phyloP scores from a whole-genome alignment of 148 eudicot species.

The Rhododendron griersonianum region DNA sequence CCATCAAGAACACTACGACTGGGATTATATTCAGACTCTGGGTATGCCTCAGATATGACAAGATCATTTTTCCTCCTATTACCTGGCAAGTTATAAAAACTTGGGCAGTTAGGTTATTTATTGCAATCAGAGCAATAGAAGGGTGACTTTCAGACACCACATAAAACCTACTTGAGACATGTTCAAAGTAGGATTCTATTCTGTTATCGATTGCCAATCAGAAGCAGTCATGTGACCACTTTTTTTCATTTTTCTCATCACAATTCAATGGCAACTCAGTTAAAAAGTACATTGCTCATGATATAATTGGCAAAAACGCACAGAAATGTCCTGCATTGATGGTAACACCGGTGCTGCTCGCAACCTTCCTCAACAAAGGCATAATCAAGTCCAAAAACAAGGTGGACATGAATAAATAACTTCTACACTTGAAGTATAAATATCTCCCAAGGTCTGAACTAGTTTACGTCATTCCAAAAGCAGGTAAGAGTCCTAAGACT shows the following conservation, averaged over 20 bases:
- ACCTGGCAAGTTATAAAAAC: conserved; percentile 30
- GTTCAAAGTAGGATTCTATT: not conserved
- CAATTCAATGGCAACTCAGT: not conserved
- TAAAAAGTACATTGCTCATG: not conserved
- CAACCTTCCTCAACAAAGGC: not conserved
- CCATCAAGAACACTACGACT: conserved; percentile 71
- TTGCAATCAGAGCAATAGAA: not conserved
- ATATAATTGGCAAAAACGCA: not conserved
- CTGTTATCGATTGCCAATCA: not conserved
- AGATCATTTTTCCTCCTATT: conserved; percentile 52
- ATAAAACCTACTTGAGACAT: not conserved
- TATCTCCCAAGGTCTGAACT: not conserved
- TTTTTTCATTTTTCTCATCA: not conserved
- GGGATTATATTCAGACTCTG: conserved; percentile 90
- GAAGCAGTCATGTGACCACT: not conserved
- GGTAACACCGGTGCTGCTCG: not conserved
- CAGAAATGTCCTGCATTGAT: not conserved
- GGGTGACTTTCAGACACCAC: not conserved
- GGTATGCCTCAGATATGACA: conserved; percentile 70
- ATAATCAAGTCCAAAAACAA: not conserved
- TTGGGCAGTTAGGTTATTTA: not conserved
- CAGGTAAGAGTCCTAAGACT: not conserved
- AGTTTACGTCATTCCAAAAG: not conserved
- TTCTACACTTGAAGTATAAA: not conserved
- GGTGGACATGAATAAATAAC: not conserved